Evolutionary conservation across 2,329 filamentous ascomycete genomes (phyloP).

Genomic region (Diaporthe amygdali): DNA sequence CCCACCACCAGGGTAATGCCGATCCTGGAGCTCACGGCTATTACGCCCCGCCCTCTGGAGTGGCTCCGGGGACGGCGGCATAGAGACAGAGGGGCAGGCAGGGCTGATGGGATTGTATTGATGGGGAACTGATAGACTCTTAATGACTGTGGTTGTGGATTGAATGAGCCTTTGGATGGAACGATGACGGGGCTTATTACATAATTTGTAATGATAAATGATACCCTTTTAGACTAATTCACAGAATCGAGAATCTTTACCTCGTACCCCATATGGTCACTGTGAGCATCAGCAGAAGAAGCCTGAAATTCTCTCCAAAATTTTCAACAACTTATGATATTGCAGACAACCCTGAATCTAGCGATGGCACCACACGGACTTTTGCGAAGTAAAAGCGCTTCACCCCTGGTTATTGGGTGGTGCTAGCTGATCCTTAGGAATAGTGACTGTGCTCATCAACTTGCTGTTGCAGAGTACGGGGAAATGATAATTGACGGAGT

Average conservation of each 20-base stretch:
- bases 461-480: no score
- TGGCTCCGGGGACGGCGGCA: background rate
- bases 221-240: background rate
- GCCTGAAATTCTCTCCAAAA: no score
- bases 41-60: conserved; percentile 5
- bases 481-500: no score
- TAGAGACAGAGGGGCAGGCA: background rate
- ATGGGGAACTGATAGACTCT: background rate
- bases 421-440: no score
- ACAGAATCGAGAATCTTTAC: background rate
- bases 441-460: no score
- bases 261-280: background rate
- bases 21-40: background rate
- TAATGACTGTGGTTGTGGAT: background rate
- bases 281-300: no score
- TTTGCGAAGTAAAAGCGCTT: no score
- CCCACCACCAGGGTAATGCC: background rate
- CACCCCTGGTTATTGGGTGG: no score
- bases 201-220: conserved; percentile 10
- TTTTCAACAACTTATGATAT: no score
- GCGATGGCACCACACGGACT: no score
- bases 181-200: background rate
- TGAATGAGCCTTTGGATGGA: background rate
- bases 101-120: background rate
- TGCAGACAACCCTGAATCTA: no score